phyloP scores from a whole-genome alignment of 495 filamentous ascomycete genomes.

The Podospora didyma region DNA sequence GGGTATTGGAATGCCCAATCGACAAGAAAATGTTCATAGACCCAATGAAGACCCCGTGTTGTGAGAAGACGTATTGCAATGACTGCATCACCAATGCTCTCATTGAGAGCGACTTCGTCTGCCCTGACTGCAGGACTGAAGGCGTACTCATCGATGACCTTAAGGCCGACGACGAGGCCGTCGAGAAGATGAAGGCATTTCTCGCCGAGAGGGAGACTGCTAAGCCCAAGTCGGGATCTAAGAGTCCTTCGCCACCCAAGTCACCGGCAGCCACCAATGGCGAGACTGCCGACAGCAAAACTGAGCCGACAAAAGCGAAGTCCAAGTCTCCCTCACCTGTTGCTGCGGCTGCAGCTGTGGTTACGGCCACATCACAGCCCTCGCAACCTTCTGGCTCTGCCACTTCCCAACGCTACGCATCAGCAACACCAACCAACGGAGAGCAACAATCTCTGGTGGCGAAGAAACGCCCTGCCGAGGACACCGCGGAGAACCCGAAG shows the following conservation, averaged over 20 bases:
- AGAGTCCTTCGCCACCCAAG: slow-evolving; percentile 33
- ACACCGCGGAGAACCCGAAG: slow-evolving; percentile 60
- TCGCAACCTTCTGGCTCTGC: slow-evolving; percentile 1
- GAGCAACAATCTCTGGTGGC: slow-evolving; percentile 38
- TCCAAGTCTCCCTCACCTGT: slow-evolving; percentile 36
- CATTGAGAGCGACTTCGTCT: slow-evolving; percentile 95
- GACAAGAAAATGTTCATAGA: slow-evolving; percentile 96
- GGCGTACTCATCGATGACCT: slow-evolving; percentile 92
- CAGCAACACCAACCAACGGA: slow-evolving; percentile 26
- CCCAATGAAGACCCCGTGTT: slow-evolving; percentile 97
- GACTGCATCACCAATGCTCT: slow-evolving; percentile 97
- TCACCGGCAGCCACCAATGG: slow-evolving; percentile 22
- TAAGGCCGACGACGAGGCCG: slow-evolving; percentile 69
- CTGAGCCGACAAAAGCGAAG: slow-evolving; percentile 22
- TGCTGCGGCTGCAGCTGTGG: slow-evolving; percentile 12
- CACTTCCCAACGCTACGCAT: slow-evolving; percentile 15
- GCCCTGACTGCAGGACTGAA: slow-evolving; percentile 84
- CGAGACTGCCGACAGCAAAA: slow-evolving; percentile 16
- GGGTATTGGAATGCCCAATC: slow-evolving; percentile 86
- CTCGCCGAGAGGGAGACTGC: slow-evolving; percentile 66
- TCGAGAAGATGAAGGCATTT: slow-evolving; percentile 73
- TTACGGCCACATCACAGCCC: slow-evolving; percentile 9
- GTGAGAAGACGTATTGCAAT: slow-evolving; percentile 94
- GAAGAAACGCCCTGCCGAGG: slow-evolving; percentile 82
- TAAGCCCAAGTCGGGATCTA: slow-evolving; percentile 43